Base-by-base conservation (phyloP, 1,284 basidiomycete species). In the Cutaneotrichosporon mucoides region DNA sequence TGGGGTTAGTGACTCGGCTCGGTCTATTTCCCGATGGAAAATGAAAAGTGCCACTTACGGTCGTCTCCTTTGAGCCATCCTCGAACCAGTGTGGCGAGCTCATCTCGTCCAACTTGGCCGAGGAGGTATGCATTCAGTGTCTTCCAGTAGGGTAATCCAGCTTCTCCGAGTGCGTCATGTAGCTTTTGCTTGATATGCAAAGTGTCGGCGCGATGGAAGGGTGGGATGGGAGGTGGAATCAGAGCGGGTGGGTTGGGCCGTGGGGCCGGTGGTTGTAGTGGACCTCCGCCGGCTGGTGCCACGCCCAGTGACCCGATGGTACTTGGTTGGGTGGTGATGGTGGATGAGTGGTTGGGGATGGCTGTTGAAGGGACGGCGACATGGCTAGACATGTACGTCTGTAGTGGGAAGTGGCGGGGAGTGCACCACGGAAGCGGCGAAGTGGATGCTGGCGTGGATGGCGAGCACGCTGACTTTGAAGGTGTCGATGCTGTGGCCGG, bases 181-280 rank as follows among this genome's bases (percentile, higher is more conserved):
- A 92, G 86, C 11, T 90, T 81, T 70, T 90, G 88, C 82, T 89
- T 88, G 48, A 85, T 84, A 37, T 84, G 79, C 6, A 71, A 66
- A 1, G 67, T 69, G 55, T 76, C 75, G n/a, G 65, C 62, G 10
- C 70, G 59, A 11, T 68, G 59, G 47, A 73, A 68, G 3, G 66
- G 63, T 37, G 53, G 55, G 41, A 55, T 63, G 80, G 33, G 12
- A 8, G 35, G 47, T n/a, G 24, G 15, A 78, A 75, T 53, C 55
- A 43, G 72, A 72, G 53, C 12, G 67, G 36, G 78, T 79, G 57
- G 76, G 76, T 71, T 80, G 33, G 50, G 45, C 10, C 41, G 34
- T 51, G 66, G 45, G 71, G 74, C 44, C 44, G 15, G 6, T 43
- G 11, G 41, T 43, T n/a, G 12, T n/a, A 12, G 11, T 6, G 12